A percentile compares a stretch with the other conserved stretches of the same genome.
These are phyloP conservation scores for Paraconiothyrium sp. DNA, from an alignment of 2,329 filamentous ascomycete genomes.

Conservation along the genomic window DNA sequence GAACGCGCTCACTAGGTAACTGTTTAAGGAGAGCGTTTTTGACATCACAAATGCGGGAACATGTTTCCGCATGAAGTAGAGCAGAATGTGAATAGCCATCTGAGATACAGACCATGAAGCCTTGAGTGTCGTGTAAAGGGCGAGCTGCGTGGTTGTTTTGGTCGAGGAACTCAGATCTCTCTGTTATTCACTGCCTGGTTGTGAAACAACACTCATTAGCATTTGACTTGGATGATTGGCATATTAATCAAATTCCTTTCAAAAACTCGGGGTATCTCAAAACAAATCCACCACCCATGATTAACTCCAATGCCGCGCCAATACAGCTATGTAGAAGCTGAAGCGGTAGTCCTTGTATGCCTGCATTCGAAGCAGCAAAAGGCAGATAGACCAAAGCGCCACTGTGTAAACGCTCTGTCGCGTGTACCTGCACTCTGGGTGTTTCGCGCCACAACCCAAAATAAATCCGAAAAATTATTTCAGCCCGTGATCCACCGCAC, in stretches of 20 bases:
- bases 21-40: neutral
- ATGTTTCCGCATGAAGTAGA: neutral
- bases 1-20: neutral
- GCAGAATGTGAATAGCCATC: too few relatives aligned
- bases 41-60: neutral
- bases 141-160: too few relatives aligned
- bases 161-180: too few relatives aligned
- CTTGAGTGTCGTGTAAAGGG: too few relatives aligned
- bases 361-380: too few relatives aligned
- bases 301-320: neutral
- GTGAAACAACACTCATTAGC: too few relatives aligned
- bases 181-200: too few relatives aligned
- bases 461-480: neutral
- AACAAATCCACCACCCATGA: neutral
- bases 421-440: neutral
- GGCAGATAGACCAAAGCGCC: too few relatives aligned
- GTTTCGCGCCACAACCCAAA: neutral
- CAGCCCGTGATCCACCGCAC: conserved; percentile 24
- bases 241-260: neutral
- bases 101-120: too few relatives aligned
- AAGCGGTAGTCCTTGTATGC: neutral
- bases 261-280: neutral
- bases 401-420: neutral
- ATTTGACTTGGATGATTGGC: neutral
- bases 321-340: neutral